phyloP scores from a whole-genome alignment of 1,139 yeast species.

The Scheffersomyces quercinus region DNA sequence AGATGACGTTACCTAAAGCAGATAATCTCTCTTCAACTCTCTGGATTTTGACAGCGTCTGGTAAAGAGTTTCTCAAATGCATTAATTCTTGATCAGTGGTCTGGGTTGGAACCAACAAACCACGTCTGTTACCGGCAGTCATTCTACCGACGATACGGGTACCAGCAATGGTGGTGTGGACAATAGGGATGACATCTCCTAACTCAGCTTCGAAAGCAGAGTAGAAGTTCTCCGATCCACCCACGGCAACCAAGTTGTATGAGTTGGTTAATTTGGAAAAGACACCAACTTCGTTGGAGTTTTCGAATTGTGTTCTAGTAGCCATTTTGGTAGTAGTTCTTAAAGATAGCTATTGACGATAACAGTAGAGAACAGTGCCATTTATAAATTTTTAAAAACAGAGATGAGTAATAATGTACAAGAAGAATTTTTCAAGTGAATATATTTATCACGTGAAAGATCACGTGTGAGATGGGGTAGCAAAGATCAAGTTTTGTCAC shows the following conservation, averaged over 20 bases:
- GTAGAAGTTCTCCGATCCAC: constrained; percentile 97
- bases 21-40: constrained; percentile 97
- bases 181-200: constrained; percentile 94
- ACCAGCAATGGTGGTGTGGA: constrained; percentile 97
- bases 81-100: constrained; percentile 99
- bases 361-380: background rate
- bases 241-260: constrained; percentile 93
- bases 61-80: constrained; percentile 95
- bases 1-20: constrained; percentile 95
- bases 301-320: constrained; percentile 76
- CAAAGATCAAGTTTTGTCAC: no score
- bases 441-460: background rate
- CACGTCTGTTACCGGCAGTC: constrained; percentile 99
- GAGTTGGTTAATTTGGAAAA: constrained; percentile 95
- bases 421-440: background rate
- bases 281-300: constrained; percentile 98
- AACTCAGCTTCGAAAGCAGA: constrained; percentile 97
- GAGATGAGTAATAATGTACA: constrained; percentile 9
- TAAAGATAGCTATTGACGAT: background rate
- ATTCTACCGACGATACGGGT: constrained; percentile 97
- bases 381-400: background rate
- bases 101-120: constrained; percentile 93
- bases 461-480: background rate
- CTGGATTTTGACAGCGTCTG: constrained; percentile 95
- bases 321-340: constrained; percentile 31